Evolutionary conservation across 208 protist genomes (phyloP), one percentile per base, ranked within the genome.

Genomic region (Leptomonas pyrrhocoris): DNA sequence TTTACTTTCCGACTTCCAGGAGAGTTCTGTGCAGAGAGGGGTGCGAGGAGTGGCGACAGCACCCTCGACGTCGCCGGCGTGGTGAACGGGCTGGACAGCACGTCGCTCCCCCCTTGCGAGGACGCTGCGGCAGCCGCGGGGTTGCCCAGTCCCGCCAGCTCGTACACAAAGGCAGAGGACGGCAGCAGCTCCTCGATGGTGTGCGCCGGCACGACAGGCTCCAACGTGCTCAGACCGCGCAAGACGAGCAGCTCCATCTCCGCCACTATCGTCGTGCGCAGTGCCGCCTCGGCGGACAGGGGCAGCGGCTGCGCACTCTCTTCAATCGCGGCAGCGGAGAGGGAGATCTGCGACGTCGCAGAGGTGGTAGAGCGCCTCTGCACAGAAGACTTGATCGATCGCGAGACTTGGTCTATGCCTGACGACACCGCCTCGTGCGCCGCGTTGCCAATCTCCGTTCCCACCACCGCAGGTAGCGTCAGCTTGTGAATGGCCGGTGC

Each of bases 181-280:
- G 73, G 73, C 51, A 68, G 16, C 48, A 79, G 49, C 30, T 79
- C 80, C 38, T 76, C 68, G 1, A 69, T 31, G 28, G 38, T 59
- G 55, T 81, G 58, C 28, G 63, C 28, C 46, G 84, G 42, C 38
- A 79, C 69, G 15, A 43, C 19, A 28, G 83, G 73, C 25, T 61
- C 27, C 19, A 92, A 60, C 40, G 50, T 55, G 43, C 36, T 27
- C 42, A 92, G 60, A 16, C 89, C 89, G 19, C 64, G 65, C n/a
- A 92, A 23, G 16, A 66, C 42, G 7, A 86, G 50, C 53, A 92
- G 36, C 62, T 83, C 60, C n/a, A 83, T 60, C 18, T 58, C 57
- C 4, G 83, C 74, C 38, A 73, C 62, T 27, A 94, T 73, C 6
- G 77, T 73, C 42, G 55, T 60, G 23, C 62, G 51, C 34, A 83